A percentile compares a stretch with the other conserved stretches of the same genome.
These are phyloP conservation scores for Rhodomyrtus tomentosa DNA, from an alignment of 345 rosid genomes.

Conservation along the genomic window DNA sequence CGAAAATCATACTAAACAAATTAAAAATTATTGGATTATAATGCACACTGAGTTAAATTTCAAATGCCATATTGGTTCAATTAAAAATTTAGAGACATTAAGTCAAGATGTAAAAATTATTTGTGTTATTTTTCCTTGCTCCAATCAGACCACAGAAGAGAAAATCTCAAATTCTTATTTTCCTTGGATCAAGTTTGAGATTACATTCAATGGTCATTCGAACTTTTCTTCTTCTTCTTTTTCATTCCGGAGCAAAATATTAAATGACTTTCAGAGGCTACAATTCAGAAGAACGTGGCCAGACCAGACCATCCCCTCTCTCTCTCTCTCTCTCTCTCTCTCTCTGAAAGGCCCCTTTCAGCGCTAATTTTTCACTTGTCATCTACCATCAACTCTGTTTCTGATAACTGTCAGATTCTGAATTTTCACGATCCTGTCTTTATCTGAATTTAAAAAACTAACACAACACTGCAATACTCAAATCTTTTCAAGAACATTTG, in stretches of 20 bases:
- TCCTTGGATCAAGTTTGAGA: neutral
- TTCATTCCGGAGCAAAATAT: neutral
- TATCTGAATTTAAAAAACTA: neutral
- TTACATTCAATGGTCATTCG: neutral
- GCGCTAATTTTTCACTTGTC: neutral
- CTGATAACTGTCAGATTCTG: neutral
- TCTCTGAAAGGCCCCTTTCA: neutral
- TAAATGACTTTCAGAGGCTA: neutral
- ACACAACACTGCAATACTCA: neutral
- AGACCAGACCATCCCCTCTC: neutral
- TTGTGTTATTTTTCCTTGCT: too few species aligned
- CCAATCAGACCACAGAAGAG: too few species aligned
- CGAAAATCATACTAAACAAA: too few species aligned
- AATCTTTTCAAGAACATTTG: neutral
- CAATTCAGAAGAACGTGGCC: neutral
- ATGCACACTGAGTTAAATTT: too few species aligned
- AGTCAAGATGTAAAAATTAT: too few species aligned
- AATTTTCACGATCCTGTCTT: neutral
- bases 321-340: too few species aligned
- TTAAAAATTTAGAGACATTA: too few species aligned
- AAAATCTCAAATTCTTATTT: too few species aligned
- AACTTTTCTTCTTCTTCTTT: neutral
- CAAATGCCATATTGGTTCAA: too few species aligned
- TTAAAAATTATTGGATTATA: too few species aligned
- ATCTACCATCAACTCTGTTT: neutral